Percentiles rank a stretch among this genome's conserved stretches.
Evolutionary conservation across 805 yeast species (phyloP).

Genomic region (Tetrapisispora taiwanensis): DNA sequence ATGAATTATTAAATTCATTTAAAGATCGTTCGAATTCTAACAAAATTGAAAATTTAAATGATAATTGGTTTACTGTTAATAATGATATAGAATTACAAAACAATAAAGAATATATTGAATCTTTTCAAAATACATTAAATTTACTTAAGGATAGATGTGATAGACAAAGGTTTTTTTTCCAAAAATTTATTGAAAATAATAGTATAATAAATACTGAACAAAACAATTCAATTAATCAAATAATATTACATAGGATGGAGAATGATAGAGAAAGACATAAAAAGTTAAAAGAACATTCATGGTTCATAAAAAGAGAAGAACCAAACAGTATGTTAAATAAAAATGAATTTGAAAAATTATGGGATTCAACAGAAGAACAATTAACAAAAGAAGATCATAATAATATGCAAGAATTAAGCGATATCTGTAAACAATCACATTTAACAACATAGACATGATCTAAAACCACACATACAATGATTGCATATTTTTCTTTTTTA

Average conservation of each 20-base stretch:
- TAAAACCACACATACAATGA: not conserved
- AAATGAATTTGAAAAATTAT: slow-evolving; percentile 40
- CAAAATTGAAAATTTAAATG: not conserved
- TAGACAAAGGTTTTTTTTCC: slow-evolving; percentile 6
- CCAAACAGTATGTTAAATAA: slow-evolving; percentile 25
- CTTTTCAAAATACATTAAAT: slow-evolving; percentile 3
- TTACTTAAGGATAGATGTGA: slow-evolving; percentile 13
- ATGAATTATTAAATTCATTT: not conserved
- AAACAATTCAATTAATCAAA: not conserved
- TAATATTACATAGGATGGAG: slow-evolving; percentile 68
- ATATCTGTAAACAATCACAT: slow-evolving; percentile 44
- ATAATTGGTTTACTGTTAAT: not conserved
- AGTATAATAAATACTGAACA: not conserved
- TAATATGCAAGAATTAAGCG: slow-evolving; percentile 45
- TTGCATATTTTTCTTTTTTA: no score
- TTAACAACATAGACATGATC: slow-evolving; percentile 1
- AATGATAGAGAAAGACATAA: slow-evolving; percentile 89
- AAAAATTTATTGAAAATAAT: slow-evolving; percentile 2
- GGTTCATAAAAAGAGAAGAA: not conserved
- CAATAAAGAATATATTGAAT: slow-evolving; percentile 2
- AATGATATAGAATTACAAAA: not conserved
- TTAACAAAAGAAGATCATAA: slow-evolving; percentile 39
- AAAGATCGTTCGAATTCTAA: not conserved
- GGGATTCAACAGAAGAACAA: slow-evolving; percentile 28
- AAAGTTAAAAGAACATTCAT: slow-evolving; percentile 75